Base-by-base conservation (phyloP, 2,329 filamentous ascomycete species). In the Ophiosphaerella herpotricha region DNA sequence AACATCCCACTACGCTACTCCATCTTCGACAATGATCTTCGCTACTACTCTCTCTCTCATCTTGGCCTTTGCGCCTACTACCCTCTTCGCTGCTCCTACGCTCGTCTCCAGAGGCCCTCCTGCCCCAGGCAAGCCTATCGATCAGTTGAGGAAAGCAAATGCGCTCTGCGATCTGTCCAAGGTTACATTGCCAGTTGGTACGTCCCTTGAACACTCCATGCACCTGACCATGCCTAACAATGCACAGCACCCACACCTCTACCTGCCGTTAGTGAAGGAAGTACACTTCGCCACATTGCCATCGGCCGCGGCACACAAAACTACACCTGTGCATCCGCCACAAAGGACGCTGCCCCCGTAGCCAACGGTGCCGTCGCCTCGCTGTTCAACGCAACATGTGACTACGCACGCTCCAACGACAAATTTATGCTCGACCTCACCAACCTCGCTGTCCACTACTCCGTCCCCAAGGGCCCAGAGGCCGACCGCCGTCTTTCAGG, bases 261-360 rank as follows among this genome's bases (percentile, higher is more conserved):
- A 6, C 85, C 88, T 12, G 57, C 78, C 7, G 84, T 85, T 12
- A 75, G 83, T 0, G 59, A 77, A 6, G 88, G 86, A 48, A 78
- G 90, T 26, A 77, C 69, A 3, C 80, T 95, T 43, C 82, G 84
- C 68, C 90, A 95, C 74, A 88, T 97, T 46, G 90, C 88, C 68
- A 79, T 97, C 55, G 93, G 93, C 64, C 87, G 90, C 38, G 93
- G 93, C 52, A 94, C 89, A 7, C 87, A 97, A 77, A 97, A 97
- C 81, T 97, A 97, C 79, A 95, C 90, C 43, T 97, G 93, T 79
- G 78, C 83, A 50, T 76, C 70, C 3, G 52, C 60, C 49, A 82
- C 88, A 61, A 69, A 82, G 1, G 82, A 82, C 3, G 82, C 84
- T 0, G 76, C 75, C 0, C 92, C 93, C 12, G 79, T 78, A 8